Evolutionary conservation across 768 basidiomycete species (phyloP).

Genomic region (Mycena rosella): DNA sequence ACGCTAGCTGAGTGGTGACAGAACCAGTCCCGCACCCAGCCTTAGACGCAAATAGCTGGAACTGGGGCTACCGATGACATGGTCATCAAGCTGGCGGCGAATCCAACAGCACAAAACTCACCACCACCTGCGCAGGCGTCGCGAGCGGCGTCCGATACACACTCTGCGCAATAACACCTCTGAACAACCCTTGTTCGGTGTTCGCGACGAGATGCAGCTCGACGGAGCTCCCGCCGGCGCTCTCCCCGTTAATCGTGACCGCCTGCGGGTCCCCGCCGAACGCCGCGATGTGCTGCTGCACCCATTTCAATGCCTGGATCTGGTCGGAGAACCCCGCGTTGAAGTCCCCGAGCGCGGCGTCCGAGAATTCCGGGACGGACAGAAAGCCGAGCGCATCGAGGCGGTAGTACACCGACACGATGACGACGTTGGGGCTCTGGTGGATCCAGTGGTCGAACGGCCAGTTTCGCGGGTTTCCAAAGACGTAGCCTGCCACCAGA

Average conservation of each 20-base stretch:
- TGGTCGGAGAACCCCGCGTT: slow-evolving; percentile 73
- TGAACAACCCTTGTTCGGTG: slow-evolving; percentile 56
- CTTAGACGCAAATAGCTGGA: slow-evolving; percentile 61
- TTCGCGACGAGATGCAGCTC: slow-evolving; percentile 70
- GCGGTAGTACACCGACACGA: slow-evolving; percentile 77
- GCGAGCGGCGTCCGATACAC: slow-evolving; percentile 67
- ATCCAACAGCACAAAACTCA: slow-evolving; percentile 39
- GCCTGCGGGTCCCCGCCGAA: slow-evolving; percentile 75
- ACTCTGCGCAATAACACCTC: slow-evolving; percentile 72
- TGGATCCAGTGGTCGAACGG: slow-evolving; percentile 76
- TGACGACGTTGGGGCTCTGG: slow-evolving; percentile 70
- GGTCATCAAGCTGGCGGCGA: neutral
- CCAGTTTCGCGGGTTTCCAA: slow-evolving; percentile 74
- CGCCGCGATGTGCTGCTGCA: slow-evolving; percentile 67
- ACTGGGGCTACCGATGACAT: slow-evolving; percentile 59
- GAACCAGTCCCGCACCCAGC: slow-evolving; percentile 63
- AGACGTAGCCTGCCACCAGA: slow-evolving; percentile 59
- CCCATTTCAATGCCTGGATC: slow-evolving; percentile 73
- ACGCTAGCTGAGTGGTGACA: slow-evolving; percentile 53
- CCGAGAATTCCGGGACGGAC: slow-evolving; percentile 59
- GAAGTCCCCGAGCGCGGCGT: slow-evolving; percentile 57
- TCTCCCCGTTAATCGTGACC: slow-evolving; percentile 72
- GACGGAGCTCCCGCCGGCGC: slow-evolving; percentile 68
- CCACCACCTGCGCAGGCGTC: slow-evolving; percentile 64
- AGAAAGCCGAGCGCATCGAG: slow-evolving; percentile 76